A percentile compares a stretch with the other conserved stretches of the same genome.
Conservation (phyloP, 176 grass and related monocot species). For the Canna indica region DNA sequence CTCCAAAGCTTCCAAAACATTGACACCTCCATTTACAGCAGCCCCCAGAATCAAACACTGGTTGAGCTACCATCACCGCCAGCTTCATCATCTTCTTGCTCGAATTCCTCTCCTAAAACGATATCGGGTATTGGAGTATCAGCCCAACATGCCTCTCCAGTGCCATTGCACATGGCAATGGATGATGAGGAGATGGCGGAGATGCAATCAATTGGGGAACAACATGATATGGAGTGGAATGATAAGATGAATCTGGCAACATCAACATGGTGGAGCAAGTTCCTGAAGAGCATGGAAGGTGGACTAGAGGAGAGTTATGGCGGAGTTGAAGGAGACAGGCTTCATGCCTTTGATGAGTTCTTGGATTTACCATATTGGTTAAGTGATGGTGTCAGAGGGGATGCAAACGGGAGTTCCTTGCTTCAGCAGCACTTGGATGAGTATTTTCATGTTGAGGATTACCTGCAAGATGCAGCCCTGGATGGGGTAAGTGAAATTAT, state of each 20-base stretch:
- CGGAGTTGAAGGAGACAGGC: conserved; percentile 1
- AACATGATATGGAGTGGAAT: conserved; percentile 85
- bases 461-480: conserved; percentile 27
- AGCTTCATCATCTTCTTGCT: conserved; percentile 31
- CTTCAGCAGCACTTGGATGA: conserved; percentile 23
- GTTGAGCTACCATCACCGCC: conserved; percentile 24
- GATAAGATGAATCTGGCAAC: conserved; percentile 72
- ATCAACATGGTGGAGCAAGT: conserved; percentile 81
- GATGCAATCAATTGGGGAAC: conserved; percentile 62
- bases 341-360: conserved; percentile 17
- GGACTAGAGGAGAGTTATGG: conserved; percentile 15
- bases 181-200: conserved; percentile 83
- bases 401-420: conserved; percentile 10
- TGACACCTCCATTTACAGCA: conserved; percentile 6
- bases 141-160: neutral
- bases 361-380: conserved; percentile 20
- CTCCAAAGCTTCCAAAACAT: conserved; percentile 60
- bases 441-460: conserved; percentile 31
- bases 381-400: neutral
- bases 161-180: conserved; percentile 47
- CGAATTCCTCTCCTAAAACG: conserved; percentile 35
- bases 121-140: neutral
- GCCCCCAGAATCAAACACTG: neutral
- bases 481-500: conserved; percentile 38
- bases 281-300: conserved; percentile 58